phyloP scores from a whole-genome alignment of 352 stramenopile species.

The Phytophthora citrophthora region DNA sequence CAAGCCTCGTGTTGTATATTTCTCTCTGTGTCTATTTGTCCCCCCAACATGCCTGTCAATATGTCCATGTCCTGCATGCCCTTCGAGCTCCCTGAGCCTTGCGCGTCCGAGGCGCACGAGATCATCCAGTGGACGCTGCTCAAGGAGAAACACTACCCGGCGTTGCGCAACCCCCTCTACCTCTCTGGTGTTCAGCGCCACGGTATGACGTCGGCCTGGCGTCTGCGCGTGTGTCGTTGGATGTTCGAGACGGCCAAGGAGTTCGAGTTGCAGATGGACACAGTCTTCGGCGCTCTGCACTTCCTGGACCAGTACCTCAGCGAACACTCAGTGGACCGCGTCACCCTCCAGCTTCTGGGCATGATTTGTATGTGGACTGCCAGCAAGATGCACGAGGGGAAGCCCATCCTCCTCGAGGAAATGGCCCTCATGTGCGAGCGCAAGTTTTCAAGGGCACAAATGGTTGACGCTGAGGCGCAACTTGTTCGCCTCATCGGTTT shows the following conservation, averaged over 20 bases:
- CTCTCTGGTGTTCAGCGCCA: slow-evolving; percentile 52
- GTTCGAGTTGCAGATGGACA: slow-evolving; percentile 75
- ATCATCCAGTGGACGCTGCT: slow-evolving; percentile 46
- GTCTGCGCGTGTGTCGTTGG: slow-evolving; percentile 76
- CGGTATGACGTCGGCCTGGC: slow-evolving; percentile 72
- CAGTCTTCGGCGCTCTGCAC: slow-evolving; percentile 63
- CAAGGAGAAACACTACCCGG: slow-evolving; percentile 46
- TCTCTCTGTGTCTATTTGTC: slow-evolving; percentile 14
- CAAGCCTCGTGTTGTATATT: slow-evolving; percentile 37
- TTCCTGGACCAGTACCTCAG: slow-evolving; percentile 80
- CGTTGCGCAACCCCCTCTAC: slow-evolving; percentile 47
- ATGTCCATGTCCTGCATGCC: slow-evolving; percentile 32
- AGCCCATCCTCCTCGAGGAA: slow-evolving; percentile 75
- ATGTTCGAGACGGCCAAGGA: slow-evolving; percentile 83
- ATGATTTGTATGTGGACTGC: slow-evolving; percentile 80
- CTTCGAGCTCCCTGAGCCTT: slow-evolving; percentile 30
- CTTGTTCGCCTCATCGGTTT: slow-evolving; percentile 64
- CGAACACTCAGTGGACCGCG: slow-evolving; percentile 71
- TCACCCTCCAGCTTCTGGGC: slow-evolving; percentile 70
- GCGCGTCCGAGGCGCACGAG: slow-evolving; percentile 32
- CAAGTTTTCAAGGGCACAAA: slow-evolving; percentile 73
- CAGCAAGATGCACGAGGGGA: slow-evolving; percentile 78
- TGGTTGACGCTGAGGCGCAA: slow-evolving; percentile 61
- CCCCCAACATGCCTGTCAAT: slow-evolving; percentile 12
- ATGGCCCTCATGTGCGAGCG: slow-evolving; percentile 77